Evolutionary conservation across 2,329 filamentous ascomycete species (phyloP).

Genomic region (Trichoderma cornu-damae): DNA sequence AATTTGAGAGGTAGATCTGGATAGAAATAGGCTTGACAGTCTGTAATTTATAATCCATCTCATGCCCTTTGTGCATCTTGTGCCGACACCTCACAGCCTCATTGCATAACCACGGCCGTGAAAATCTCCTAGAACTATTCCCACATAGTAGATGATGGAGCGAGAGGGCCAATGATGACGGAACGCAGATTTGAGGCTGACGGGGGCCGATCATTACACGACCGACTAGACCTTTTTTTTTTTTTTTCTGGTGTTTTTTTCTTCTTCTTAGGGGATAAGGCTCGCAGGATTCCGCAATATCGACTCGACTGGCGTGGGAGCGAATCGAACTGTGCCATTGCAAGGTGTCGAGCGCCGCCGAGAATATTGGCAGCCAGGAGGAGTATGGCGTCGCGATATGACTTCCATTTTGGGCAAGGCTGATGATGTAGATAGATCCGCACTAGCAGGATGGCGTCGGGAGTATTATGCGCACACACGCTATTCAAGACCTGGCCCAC

Average conservation of each 20-base stretch:
- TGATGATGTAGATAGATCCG: constrained; percentile 7
- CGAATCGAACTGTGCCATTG: neutral
- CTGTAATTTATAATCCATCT: neutral
- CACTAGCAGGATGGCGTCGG: constrained; percentile 14
- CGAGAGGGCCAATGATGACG: constrained; percentile 12
- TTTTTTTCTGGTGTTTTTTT: too few relatives aligned
- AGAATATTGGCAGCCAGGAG: neutral
- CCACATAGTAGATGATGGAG: constrained; percentile 8
- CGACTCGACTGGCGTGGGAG: neutral
- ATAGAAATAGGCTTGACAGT: neutral
- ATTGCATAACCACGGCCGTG: neutral
- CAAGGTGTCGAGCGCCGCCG: neutral
- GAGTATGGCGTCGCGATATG: constrained; percentile 12
- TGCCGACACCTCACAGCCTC: constrained; percentile 20
- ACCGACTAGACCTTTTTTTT: neutral
- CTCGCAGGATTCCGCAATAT: neutral
- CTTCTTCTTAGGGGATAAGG: too few relatives aligned
- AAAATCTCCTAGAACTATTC: neutral
- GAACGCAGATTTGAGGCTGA: neutral
- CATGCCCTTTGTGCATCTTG: neutral
- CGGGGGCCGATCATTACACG: neutral
- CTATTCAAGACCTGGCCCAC: constrained; percentile 10
- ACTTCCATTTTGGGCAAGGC: constrained; percentile 15
- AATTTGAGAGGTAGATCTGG: neutral
- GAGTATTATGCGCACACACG: constrained; percentile 15